These are phyloP conservation scores for Blastobotrys niveus DNA, from an alignment of 1,139 yeast species.

Conservation along the genomic window DNA sequence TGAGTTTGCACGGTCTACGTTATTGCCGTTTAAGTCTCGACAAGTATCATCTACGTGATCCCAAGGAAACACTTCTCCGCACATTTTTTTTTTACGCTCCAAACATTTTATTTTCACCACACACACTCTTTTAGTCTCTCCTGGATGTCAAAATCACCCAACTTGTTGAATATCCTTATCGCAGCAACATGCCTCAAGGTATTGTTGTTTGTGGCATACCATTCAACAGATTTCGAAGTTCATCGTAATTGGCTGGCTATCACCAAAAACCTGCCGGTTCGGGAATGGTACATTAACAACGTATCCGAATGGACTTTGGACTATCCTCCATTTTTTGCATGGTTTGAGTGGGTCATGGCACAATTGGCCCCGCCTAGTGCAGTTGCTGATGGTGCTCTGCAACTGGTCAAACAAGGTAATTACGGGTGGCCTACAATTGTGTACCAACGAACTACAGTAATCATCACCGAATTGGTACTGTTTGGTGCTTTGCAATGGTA, in stretches of 20 bases:
- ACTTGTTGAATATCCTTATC: conserved; percentile 58
- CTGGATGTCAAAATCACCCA: conserved; percentile 8
- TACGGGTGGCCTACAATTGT: conserved; percentile 74
- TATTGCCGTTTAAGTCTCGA: conserved; percentile 5
- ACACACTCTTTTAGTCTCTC: not conserved
- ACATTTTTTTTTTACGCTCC: not conserved
- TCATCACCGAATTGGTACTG: conserved; percentile 66
- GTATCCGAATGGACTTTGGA: conserved; percentile 95
- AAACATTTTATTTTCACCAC: conserved; percentile 1
- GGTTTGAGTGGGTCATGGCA: conserved; percentile 78
- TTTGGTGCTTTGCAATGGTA: conserved; percentile 69
- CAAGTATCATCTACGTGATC: not conserved
- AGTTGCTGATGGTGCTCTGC: conserved; percentile 67
- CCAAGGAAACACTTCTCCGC: not conserved
- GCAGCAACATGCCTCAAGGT: conserved; percentile 54
- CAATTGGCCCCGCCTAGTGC: conserved; percentile 64
- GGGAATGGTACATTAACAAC: conserved; percentile 74
- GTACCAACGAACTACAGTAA: conserved; percentile 78
- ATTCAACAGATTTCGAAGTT: conserved; percentile 93
- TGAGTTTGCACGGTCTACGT: conserved; percentile 6
- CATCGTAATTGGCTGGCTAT: conserved; percentile 96
- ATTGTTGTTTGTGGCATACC: conserved; percentile 44
- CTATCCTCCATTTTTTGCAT: conserved; percentile 97
- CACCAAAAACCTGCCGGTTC: conserved; percentile 69
- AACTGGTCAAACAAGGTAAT: conserved; percentile 55